Base-by-base conservation (phyloP, 176 grass and related monocot species). In the Stipa capillata region DNA sequence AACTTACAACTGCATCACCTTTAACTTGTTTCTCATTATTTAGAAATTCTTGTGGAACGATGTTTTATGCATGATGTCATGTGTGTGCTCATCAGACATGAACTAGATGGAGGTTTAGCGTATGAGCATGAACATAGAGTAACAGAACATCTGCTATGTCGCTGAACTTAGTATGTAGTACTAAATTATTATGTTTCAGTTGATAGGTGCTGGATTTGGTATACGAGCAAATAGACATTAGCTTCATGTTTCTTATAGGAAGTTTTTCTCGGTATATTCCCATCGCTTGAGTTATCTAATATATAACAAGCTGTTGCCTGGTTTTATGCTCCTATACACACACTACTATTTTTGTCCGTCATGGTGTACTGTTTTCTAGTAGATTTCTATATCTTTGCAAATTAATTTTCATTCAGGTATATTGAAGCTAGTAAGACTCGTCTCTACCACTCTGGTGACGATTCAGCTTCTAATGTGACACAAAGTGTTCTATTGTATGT, bases 361-460 rank as follows among this genome's bases (percentile, higher is more conserved):
- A 42, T 53, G 17, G 16, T 41, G 33, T 47, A 52, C 64, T 80
- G 18, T 34, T 75, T 83, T 69, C 31, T 62, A 69, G 17, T 28
- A 44, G 14, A 48, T 57, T 63, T 62, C 6, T 59, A 60, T 76
- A 2, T 49, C 29, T 50, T 76, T 35, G 37, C 44, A 35, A 43
- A 53, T 61, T 52, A 69, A 27, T 80, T 84, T 15, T 35, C 44
- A 31, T 54, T 61, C 84, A 98, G 96, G 96, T 98, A 98, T 72
- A 98, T 98, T 75, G 96, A 98, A 84, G 86, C 96, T 74, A 94
- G 96, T 41, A 98, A 98, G 88, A 98, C 96, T 62, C 90, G 92
- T 69, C 82, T 98, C 17, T 94, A 98, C 69, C 88, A 89, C 79
- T 98, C 90, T 71, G 79, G 65, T 85, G 85, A 90, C 49, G 67